A percentile compares a stretch with the other conserved stretches of the same genome.
phyloP scores from a whole-genome alignment of 2,329 filamentous ascomycete genomes.

The Curvularia lunata region DNA sequence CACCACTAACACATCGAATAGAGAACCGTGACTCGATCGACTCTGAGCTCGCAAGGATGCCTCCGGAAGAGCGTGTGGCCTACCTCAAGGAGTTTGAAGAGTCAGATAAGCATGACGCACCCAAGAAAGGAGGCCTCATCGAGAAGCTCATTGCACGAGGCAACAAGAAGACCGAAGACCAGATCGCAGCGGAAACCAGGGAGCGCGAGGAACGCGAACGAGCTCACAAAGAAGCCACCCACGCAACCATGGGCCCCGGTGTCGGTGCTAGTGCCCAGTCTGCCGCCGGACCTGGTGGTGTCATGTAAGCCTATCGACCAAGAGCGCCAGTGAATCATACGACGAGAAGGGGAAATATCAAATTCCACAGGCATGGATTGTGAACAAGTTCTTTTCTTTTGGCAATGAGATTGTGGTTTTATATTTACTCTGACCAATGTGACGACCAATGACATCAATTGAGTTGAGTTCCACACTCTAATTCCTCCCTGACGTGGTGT shows the following conservation, averaged over 20 bases:
- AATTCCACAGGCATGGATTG: conserved; percentile 1
- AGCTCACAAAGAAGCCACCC: conserved; percentile 22
- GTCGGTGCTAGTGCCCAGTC: conserved; percentile 25
- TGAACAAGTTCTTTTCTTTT: conserved; percentile 3
- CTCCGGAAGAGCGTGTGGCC: conserved; percentile 42
- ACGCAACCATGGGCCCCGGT: conserved; percentile 21
- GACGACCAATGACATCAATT: conserved; percentile 14
- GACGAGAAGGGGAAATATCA: not conserved
- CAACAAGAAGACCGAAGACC: conserved; percentile 46
- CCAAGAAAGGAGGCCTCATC: conserved; percentile 43
- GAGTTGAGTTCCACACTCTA: not conserved
- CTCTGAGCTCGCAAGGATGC: conserved; percentile 42
- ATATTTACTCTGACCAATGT: conserved; percentile 6
- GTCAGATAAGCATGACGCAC: conserved; percentile 38
- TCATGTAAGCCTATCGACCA: conserved; percentile 8
- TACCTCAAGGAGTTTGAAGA: conserved; percentile 48
- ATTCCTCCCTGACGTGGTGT: not conserved
- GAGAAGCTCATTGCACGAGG: conserved; percentile 44
- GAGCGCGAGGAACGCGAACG: conserved; percentile 28
- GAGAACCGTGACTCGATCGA: conserved; percentile 43
- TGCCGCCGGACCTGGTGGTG: conserved; percentile 23
- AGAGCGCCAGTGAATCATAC: not conserved
- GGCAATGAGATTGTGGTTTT: conserved; percentile 9
- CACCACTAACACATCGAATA: conserved; percentile 13
- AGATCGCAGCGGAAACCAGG: conserved; percentile 35